Evolutionary conservation across 371 early-diverging fungal species (phyloP), one percentile per base, ranked within the genome.

Genomic region (Mucor racemosus): DNA sequence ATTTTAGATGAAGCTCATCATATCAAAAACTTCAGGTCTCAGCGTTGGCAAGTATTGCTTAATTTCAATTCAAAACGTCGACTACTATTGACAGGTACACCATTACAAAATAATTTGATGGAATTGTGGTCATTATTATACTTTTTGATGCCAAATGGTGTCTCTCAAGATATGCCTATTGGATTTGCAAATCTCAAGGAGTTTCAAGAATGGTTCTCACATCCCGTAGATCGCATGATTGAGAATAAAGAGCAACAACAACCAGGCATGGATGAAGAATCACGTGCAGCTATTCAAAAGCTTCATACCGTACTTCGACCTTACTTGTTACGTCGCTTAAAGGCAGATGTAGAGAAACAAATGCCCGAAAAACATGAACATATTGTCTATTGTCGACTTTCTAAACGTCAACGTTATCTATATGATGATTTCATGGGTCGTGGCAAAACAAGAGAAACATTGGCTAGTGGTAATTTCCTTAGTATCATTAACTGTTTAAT

Each of bases 1-100:
- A 90, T 98, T 48, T 81, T 99, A 19, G 98, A 98, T 69, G 98
- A 98, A 78, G 98, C 97, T 0, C 98, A 98, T 76, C 88, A 96
- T 68, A 94, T 99, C 78, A 99, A 99, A 77, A 99, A 99, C 78
- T 91, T 92, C 70, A 84, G 94, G 39, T 93, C 94, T 19, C 95
- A 96, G 77, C 85, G 95, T 15, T 98, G 98, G 97, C 95, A 95
- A 67, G 91, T 91, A 3, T 80, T 99, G 33, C 79, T 97, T 54
- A 88, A 87, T 41, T 94, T 98, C 66, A 92, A 93, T 55, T 85
- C 95, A 0, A 76, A 80, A 17, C 76, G 89, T 9, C 89, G 97
- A 31, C 74, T 99, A 58, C 76, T 98, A 40, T 76, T 99, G 41
- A 97, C 97, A 3, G 99, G 99, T 36, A 99, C 99, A 39, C 99